phyloP scores from a whole-genome alignment of 2,329 filamentous ascomycete genomes.

The Paracoccidioides brasiliensis region DNA sequence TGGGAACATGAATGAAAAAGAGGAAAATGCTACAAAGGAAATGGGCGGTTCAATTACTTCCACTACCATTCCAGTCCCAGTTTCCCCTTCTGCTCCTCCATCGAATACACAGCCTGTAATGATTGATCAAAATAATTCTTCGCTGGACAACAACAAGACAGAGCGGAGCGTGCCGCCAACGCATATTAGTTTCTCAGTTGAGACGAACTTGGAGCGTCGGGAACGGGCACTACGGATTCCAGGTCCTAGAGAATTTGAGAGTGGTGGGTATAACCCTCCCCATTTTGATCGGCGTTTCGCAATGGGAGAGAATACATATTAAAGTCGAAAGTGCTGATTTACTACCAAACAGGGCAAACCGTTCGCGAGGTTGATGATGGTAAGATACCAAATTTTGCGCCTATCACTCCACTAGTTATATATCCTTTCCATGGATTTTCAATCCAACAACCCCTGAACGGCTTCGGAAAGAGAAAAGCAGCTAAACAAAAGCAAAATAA shows the following conservation, averaged over 20 bases:
- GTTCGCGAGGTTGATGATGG: slow-evolving; percentile 17
- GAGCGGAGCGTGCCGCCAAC: slow-evolving; percentile 2
- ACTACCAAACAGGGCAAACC: slow-evolving; percentile 11
- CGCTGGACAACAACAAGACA: not conserved
- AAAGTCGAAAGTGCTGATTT: slow-evolving; percentile 3
- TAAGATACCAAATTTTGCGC: not conserved
- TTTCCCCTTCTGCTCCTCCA: not conserved
- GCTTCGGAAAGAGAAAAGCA: not conserved
- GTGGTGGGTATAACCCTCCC: slow-evolving; percentile 12
- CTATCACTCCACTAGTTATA: not conserved
- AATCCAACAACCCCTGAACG: not conserved
- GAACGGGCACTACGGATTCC: slow-evolving; percentile 10
- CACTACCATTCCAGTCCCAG: not conserved
- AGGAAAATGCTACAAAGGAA: not conserved
- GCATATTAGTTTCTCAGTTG: slow-evolving; percentile 10
- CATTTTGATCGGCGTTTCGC: slow-evolving; percentile 5
- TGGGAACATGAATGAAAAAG: not conserved
- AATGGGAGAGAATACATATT: slow-evolving; percentile 10
- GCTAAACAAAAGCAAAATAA: not conserved
- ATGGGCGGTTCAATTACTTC: not conserved
- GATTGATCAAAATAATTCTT: not conserved
- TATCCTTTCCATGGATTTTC: too few species aligned
- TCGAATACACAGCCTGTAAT: not conserved
- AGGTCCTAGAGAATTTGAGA: slow-evolving; percentile 12
- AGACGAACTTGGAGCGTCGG: slow-evolving; percentile 10